Evolutionary conservation across 345 rosid species (phyloP).

Genomic region (Eucalyptus pauciflora): DNA sequence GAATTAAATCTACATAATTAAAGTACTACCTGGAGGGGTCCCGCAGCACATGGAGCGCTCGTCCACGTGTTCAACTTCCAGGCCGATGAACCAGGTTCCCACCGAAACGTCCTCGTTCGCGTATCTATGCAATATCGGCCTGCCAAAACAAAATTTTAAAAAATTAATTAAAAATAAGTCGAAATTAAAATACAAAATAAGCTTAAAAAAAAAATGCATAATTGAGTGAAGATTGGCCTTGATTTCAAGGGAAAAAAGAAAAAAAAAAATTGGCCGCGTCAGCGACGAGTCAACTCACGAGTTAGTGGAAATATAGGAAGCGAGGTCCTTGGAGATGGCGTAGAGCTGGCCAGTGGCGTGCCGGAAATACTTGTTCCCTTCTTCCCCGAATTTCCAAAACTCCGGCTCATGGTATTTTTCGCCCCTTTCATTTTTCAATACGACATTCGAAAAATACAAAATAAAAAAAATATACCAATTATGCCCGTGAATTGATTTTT

Average conservation of each 20-base stretch:
- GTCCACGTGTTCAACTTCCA: constrained; percentile 81
- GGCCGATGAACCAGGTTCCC: constrained; percentile 78
- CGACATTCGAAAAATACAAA: not conserved
- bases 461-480: not conserved
- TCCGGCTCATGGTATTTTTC: constrained; percentile 85
- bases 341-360: constrained; percentile 94
- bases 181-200: not conserved
- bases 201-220: not conserved
- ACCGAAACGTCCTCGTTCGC: constrained; percentile 93
- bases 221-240: no score
- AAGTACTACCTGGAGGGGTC: constrained; percentile 51
- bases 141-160: not conserved
- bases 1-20: not conserved
- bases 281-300: constrained; percentile 19
- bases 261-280: not conserved
- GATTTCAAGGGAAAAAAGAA: not conserved
- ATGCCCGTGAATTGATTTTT: not conserved
- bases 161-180: not conserved
- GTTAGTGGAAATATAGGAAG: constrained; percentile 67
- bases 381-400: constrained; percentile 89
- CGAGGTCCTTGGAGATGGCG: constrained; percentile 85
- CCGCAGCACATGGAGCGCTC: constrained; percentile 87
- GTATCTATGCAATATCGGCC: constrained; percentile 72
- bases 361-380: constrained; percentile 81
- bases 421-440: constrained; percentile 25